Base-by-base conservation (phyloP, 805 yeast genomes). In the Ogataea nitratoaversa region DNA sequence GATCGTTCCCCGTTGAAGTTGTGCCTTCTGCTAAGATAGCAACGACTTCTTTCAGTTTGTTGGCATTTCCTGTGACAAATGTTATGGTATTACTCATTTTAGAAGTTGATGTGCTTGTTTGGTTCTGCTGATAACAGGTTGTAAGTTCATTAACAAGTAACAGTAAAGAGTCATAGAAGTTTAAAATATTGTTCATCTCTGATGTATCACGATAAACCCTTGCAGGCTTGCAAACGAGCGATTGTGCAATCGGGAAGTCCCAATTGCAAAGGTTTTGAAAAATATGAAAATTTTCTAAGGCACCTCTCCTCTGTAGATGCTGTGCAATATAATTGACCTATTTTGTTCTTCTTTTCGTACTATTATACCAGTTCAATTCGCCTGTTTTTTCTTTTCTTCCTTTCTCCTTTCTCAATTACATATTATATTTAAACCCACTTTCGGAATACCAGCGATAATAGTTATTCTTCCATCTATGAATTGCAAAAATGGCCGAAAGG, bases 31-130 rank as follows among this genome's bases (percentile, higher is more conserved):
- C 65, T 8, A 91, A 74, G 38, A 91, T 84, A 39, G 83, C 79
- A 46, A 81, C 73, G 18, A 91, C 95, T 62, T 91, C 99, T 49
- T 74, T 78, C 44, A 90, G 72, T 62, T 93, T 93, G 65, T 91
- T 89, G 40, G 78, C 77, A 62, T 90, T 90, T 20, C 99, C 98
- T 1, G 96, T 65, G 16, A 65, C 68, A 53, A 65, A 65, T 1
- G 66, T 60, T 13, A 63, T 48, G 9, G 50, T 54, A 2, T 27
- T 27, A 27, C 29, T 27, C 29, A 54, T n/a, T n/a, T n/a, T n/a
- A n/a, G n/a, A n/a, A n/a, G n/a, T n/a, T n/a, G n/a, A n/a, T n/a
- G n/a, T n/a, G n/a, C n/a, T n/a, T n/a, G n/a, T n/a, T n/a, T n/a
- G n/a, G n/a, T n/a, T n/a, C n/a, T n/a, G n/a, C n/a, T n/a, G n/a